Base-by-base conservation (phyloP, 2,329 filamentous ascomycete species). In the Madurella mycetomatis region DNA sequence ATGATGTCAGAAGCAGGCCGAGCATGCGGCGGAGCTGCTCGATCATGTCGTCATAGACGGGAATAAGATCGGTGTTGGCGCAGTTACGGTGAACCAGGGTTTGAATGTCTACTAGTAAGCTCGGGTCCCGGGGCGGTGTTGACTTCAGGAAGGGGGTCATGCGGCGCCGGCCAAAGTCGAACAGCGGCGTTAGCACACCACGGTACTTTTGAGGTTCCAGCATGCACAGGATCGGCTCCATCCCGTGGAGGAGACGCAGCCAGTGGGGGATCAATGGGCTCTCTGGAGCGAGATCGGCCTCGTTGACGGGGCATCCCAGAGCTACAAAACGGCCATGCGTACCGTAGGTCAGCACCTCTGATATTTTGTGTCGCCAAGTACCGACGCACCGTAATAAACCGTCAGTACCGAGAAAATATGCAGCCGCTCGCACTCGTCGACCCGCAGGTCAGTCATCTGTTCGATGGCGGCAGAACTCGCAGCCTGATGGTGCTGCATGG, bases 391-490 rank as follows among this genome's bases (percentile, higher is more conserved):
- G 43, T 63, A 66, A 47, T 61, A 67, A 11, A 66, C 52, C 8
- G 66, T 68, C 18, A 68, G 46, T 9, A 66, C 55, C 7, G 61
- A 63, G 41, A 68, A 68, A 12, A 68, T 40, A 18, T 61, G 62
- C 17, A 68, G 57, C 11, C 55, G 55, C 54, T 65, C 63, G 51
- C 57, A 60, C 30, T 66, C 59, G 12, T 62, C 59, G 9, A 16
- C 50, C 40, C 9, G 58, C 51, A 57, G 51, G 48, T 59, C 49
- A 1, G 46, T 47, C 59, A 64, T 53, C 19, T 60, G 41, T 12
- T 54, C 51, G 42, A 63, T 60, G 41, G 59, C 62, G 9, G 48
- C 53, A 9, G 52, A 32, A 34, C 30, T 49, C 2, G 54, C 54
- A 16, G 37, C 46, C 11, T 53, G 42, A 18, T 56, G 54, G 31